Conservation (phyloP, 1,284 basidiomycete genomes). For the Rhodotorula sp. region DNA sequence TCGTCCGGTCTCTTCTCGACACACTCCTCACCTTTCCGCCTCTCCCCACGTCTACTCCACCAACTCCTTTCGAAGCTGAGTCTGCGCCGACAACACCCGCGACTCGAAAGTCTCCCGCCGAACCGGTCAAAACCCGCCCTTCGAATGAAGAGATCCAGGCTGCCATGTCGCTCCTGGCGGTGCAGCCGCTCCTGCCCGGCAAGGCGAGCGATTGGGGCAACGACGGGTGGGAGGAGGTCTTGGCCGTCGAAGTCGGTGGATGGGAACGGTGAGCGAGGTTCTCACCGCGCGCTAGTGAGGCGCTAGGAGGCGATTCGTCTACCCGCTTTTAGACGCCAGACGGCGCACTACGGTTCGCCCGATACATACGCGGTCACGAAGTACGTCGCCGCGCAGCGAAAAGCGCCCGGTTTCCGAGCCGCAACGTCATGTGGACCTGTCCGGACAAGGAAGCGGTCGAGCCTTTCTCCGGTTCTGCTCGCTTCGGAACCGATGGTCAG, state of each 20-base stretch:
- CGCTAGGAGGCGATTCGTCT: not conserved
- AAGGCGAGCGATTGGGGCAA: slow-evolving; percentile 17
- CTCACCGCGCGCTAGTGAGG: not conserved
- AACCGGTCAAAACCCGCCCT: slow-evolving; percentile 10
- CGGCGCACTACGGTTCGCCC: not conserved
- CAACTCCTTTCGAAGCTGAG: not conserved
- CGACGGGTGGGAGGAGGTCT: slow-evolving; percentile 40
- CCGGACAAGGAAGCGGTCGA: too few species aligned
- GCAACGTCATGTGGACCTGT: too few species aligned
- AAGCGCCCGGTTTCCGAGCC: not conserved
- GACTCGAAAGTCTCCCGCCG: not conserved
- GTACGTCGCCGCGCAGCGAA: not conserved
- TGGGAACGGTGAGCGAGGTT: slow-evolving; percentile 16
- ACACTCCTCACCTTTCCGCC: slow-evolving; percentile 33
- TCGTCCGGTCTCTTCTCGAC: slow-evolving; percentile 33
- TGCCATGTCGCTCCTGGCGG: slow-evolving; percentile 25
- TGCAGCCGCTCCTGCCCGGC: slow-evolving; percentile 35
- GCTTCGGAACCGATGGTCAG: too few species aligned
- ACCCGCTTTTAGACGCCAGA: not conserved
- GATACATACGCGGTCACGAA: not conserved
- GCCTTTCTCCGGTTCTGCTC: too few species aligned
- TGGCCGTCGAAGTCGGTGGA: slow-evolving; percentile 34
- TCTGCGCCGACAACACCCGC: not conserved
- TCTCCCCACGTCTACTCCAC: slow-evolving; percentile 13
- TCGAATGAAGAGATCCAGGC: slow-evolving; percentile 32